phyloP scores from a whole-genome alignment of 106 monocot genomes.

The Ottelia alismoides region DNA sequence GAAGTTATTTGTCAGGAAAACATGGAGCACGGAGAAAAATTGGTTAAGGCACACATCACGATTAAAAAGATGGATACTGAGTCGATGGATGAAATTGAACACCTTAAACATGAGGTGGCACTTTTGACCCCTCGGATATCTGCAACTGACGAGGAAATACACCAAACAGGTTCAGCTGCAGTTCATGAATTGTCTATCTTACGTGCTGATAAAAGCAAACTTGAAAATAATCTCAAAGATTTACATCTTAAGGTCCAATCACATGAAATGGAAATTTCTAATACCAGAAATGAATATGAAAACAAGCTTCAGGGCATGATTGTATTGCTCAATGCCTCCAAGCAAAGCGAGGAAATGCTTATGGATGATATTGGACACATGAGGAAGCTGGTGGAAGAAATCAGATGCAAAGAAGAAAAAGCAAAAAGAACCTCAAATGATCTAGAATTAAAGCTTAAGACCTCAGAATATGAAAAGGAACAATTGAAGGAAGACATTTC shows the following conservation, averaged over 20 bases:
- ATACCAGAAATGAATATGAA: conserved; percentile 40
- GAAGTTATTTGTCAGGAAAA: conserved; percentile 50
- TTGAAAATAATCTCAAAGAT: conserved; percentile 58
- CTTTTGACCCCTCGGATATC: conserved; percentile 45
- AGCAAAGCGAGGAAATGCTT: conserved; percentile 84
- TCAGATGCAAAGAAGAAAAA: conserved; percentile 58
- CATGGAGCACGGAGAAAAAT: conserved; percentile 53
- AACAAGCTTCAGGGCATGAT: conserved; percentile 54
- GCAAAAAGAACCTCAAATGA: conserved; percentile 46
- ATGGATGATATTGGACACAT: conserved; percentile 54
- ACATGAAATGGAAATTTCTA: conserved; percentile 47
- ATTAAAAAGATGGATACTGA: conserved; percentile 44
- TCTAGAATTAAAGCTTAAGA: conserved; percentile 62
- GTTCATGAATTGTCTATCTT: conserved; percentile 40
- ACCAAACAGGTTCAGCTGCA: conserved; percentile 36
- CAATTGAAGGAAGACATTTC: conserved; percentile 59
- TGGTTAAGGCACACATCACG: conserved; percentile 24
- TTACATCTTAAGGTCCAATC: conserved; percentile 30
- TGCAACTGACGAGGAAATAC: conserved; percentile 43
- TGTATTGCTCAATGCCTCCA: conserved; percentile 73
- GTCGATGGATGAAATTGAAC: conserved; percentile 48
- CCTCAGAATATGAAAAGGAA: conserved; percentile 73
- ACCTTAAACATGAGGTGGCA: conserved; percentile 47
- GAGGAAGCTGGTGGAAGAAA: conserved; percentile 34
- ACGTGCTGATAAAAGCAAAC: conserved; percentile 56